Percentiles rank a stretch among this genome's conserved stretches.
phyloP scores from a whole-genome alignment of 208 protist species.

The Acanthamoeba culbertsoni region DNA sequence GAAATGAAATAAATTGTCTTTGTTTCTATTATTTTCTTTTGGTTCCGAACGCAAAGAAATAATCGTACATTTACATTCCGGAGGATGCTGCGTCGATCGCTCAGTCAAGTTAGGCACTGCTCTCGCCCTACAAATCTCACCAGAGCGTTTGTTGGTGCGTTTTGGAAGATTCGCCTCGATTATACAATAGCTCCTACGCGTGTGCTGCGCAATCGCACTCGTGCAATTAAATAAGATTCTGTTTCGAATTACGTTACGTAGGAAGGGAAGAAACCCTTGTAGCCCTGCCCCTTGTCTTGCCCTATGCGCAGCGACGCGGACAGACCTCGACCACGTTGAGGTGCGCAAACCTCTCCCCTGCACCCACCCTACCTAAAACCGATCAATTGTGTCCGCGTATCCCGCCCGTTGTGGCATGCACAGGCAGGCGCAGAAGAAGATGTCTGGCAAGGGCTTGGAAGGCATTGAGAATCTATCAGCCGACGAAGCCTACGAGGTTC shows the following conservation, averaged over 20 bases:
- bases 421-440: background rate
- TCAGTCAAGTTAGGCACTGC: background rate
- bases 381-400: background rate
- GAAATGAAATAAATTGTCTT: background rate
- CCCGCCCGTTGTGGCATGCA: background rate
- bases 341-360: background rate
- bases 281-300: too few relatives aligned
- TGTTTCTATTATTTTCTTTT: background rate
- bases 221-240: too few relatives aligned
- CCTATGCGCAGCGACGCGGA: too few relatives aligned
- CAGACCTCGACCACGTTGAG: background rate
- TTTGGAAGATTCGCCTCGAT: background rate
- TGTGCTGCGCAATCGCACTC: too few relatives aligned
- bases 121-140: background rate
- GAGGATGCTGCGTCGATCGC: background rate
- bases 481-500: background rate
- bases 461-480: background rate
- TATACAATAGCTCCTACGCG: too few relatives aligned
- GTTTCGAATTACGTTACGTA: too few relatives aligned
- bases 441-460: background rate
- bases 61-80: background rate
- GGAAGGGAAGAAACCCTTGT: too few relatives aligned
- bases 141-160: background rate
- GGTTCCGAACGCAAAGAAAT: background rate
- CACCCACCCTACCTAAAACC: background rate